A percentile compares a stretch with the other conserved stretches of the same genome.
phyloP scores from a whole-genome alignment of 2,329 filamentous ascomycete species.

The Cladobotryum protrusum region DNA sequence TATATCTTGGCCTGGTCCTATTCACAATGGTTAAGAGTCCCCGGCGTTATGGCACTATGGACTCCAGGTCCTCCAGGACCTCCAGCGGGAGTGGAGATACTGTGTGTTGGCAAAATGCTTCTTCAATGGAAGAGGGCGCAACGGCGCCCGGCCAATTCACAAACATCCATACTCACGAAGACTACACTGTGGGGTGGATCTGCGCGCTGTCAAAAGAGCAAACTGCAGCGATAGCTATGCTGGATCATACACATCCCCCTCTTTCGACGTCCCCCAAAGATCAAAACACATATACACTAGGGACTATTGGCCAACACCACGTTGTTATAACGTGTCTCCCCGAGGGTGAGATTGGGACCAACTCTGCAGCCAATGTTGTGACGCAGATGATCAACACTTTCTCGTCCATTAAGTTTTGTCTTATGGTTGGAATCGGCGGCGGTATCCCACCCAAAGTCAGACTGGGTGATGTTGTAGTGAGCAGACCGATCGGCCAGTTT shows the following conservation, averaged over 20 bases:
- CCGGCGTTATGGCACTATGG: too few relatives aligned
- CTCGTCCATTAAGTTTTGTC: background rate
- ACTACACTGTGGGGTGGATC: background rate
- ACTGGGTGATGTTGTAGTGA: background rate
- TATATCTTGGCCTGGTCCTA: too few relatives aligned
- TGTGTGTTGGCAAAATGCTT: too few relatives aligned
- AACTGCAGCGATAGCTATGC: background rate
- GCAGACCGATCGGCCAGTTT: background rate
- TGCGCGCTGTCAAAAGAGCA: background rate
- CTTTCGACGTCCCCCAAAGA: background rate
- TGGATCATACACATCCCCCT: background rate
- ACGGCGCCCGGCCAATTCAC: too few relatives aligned
- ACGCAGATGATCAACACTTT: background rate
- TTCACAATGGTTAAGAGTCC: too few relatives aligned
- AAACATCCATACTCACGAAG: too few relatives aligned
- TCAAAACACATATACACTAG: background rate
- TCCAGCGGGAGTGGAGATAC: too few relatives aligned
- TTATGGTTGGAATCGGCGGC: constrained; percentile 1
- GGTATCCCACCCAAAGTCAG: background rate
- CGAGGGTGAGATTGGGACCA: background rate
- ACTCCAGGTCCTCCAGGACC: too few relatives aligned
- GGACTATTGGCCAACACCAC: background rate
- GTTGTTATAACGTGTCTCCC: background rate
- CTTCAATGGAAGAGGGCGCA: too few relatives aligned
- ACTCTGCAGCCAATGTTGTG: background rate